Evolutionary conservation across 2,329 filamentous ascomycete species (phyloP).

Genomic region (Fusarium torulosum): DNA sequence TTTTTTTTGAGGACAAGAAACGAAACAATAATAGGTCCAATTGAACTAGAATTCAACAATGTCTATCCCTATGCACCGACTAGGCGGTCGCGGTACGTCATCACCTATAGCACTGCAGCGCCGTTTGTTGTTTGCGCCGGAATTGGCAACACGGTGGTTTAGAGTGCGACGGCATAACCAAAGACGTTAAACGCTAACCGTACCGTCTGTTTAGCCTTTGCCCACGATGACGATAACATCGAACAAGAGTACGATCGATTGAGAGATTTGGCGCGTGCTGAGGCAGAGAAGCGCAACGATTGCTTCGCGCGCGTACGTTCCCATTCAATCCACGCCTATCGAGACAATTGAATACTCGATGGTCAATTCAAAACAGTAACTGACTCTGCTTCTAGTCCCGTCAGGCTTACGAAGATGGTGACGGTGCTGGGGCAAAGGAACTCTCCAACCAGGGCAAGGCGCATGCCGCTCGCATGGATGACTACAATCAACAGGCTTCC

Average conservation of each 20-base stretch:
- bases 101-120: neutral
- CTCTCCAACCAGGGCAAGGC: conserved; percentile 87
- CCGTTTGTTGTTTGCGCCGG: conserved; percentile 31
- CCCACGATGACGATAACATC: conserved; percentile 73
- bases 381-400: conserved; percentile 65
- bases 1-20: neutral
- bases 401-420: conserved; percentile 84
- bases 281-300: conserved; percentile 80
- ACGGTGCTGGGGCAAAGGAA: conserved; percentile 85
- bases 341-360: neutral
- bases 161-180: conserved; percentile 8
- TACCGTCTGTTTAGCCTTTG: conserved; percentile 72
- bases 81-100: conserved; percentile 61
- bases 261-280: conserved; percentile 82
- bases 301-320: conserved; percentile 78
- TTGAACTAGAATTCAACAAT: conserved; percentile 38
- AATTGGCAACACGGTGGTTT: conserved; percentile 15
- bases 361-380: neutral
- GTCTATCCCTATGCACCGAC: conserved; percentile 59
- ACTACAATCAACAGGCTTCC: conserved; percentile 90
- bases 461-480: conserved; percentile 86
- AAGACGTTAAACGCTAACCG: conserved; percentile 25
- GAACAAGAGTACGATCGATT: conserved; percentile 95
- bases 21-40: neutral
- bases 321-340: neutral